A percentile compares a stretch with the other conserved stretches of the same genome.
phyloP scores from a whole-genome alignment of 352 stramenopile genomes.

The Phytophthora sojae region DNA sequence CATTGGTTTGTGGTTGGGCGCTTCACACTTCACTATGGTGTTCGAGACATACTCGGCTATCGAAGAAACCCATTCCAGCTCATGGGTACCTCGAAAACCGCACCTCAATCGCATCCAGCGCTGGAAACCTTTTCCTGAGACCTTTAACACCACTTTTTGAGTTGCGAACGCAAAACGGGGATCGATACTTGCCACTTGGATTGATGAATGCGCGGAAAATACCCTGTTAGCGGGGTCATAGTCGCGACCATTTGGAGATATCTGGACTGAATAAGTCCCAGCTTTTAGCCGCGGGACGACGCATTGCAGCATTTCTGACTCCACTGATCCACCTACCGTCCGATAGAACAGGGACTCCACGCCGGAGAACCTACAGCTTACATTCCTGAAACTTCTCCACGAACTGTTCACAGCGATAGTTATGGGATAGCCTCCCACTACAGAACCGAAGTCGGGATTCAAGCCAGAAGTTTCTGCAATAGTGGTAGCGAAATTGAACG shows the following conservation, averaged over 20 bases:
- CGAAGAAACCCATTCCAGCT: slow-evolving; percentile 23
- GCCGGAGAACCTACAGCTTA: slow-evolving; percentile 37
- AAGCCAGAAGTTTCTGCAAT: slow-evolving; percentile 18
- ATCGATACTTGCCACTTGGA: slow-evolving; percentile 26
- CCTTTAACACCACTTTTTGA: slow-evolving; percentile 21
- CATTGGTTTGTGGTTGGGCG: slow-evolving; percentile 14
- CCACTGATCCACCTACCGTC: not conserved
- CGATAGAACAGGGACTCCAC: slow-evolving; percentile 9
- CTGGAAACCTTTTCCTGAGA: slow-evolving; percentile 48
- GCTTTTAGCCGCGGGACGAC: slow-evolving; percentile 29
- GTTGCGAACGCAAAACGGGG: slow-evolving; percentile 30
- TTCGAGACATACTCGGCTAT: slow-evolving; percentile 29
- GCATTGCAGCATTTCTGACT: slow-evolving; percentile 21
- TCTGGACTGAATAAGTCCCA: slow-evolving; percentile 39
- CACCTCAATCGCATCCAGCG: slow-evolving; percentile 52
- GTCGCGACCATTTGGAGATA: slow-evolving; percentile 52
- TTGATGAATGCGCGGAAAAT: slow-evolving; percentile 40
- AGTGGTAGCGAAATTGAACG: slow-evolving; percentile 26
- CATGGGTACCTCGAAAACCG: slow-evolving; percentile 29
- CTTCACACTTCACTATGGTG: slow-evolving; percentile 36
- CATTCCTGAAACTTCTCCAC: slow-evolving; percentile 14
- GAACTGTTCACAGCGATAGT: slow-evolving; percentile 26
- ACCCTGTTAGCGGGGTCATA: slow-evolving; percentile 21
- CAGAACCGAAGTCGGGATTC: slow-evolving; percentile 38
- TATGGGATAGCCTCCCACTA: slow-evolving; percentile 32